These are phyloP conservation scores for Paecilomyces variotii DNA, from an alignment of 2,329 filamentous ascomycete species.

Conservation along the genomic window DNA sequence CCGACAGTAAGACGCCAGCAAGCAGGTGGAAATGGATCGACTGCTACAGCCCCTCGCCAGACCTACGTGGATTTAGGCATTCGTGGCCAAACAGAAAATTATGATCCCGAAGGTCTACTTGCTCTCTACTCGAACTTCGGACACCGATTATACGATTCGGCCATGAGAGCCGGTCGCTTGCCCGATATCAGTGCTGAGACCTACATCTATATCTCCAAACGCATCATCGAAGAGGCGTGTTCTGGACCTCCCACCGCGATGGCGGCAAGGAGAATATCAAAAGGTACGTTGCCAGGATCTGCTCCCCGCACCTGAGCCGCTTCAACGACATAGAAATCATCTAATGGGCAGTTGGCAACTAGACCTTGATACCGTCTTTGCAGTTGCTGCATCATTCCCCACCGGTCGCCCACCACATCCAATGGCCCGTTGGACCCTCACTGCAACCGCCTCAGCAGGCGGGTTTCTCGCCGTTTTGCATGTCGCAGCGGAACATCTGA, in stretches of 20 bases:
- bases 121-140: neutral
- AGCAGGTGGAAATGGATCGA: neutral
- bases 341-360: neutral
- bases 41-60: neutral
- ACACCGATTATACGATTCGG: neutral
- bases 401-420: neutral
- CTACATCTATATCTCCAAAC: neutral
- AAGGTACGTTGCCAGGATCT: neutral
- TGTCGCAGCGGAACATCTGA: neutral
- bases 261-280: conserved; percentile 1
- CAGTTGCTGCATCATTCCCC: neutral
- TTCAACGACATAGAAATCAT: neutral
- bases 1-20: neutral
- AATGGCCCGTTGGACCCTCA: neutral
- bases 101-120: neutral
- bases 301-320: neutral
- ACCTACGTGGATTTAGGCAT: neutral
- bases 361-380: conserved; percentile 1
- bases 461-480: neutral
- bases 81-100: neutral
- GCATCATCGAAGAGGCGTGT: neutral
- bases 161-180: neutral
- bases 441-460: conserved; percentile 4
- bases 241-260: neutral
- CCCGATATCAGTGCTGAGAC: neutral